A percentile compares a stretch with the other conserved stretches of the same genome.
These are phyloP conservation scores for Colletotrichum euphorbiae DNA, from an alignment of 2,329 filamentous ascomycete genomes.

Conservation along the genomic window DNA sequence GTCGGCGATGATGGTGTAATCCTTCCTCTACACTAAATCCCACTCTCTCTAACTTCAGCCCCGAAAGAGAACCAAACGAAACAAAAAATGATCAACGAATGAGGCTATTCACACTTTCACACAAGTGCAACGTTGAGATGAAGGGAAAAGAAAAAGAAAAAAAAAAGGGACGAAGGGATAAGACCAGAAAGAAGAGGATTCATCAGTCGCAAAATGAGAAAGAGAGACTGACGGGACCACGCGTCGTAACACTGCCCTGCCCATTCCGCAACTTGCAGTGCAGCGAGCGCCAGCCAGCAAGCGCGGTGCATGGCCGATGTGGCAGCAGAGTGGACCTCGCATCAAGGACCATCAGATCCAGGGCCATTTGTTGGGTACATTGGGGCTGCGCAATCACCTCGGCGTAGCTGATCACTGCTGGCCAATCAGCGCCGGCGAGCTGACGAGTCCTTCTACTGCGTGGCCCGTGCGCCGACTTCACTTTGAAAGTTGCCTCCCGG, in stretches of 20 bases:
- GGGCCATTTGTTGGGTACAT: background rate
- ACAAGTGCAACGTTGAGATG: background rate
- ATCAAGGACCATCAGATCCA: background rate
- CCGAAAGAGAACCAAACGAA: background rate
- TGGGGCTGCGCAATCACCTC: slow-evolving; percentile 34
- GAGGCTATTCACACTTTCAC: slow-evolving; percentile 14
- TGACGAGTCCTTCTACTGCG: slow-evolving; percentile 49
- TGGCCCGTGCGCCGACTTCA: slow-evolving; percentile 3
- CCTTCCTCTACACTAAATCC: background rate
- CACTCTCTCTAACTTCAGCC: background rate
- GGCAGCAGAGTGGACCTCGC: background rate
- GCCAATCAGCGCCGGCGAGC: slow-evolving; percentile 48
- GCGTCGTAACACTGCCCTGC: slow-evolving; percentile 8
- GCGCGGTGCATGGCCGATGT: too few species aligned
- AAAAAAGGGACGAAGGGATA: background rate
- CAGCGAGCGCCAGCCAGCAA: background rate
- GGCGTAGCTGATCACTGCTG: background rate
- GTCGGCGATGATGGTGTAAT: background rate
- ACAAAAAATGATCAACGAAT: background rate
- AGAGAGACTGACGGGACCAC: slow-evolving; percentile 12
- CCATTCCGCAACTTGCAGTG: background rate
- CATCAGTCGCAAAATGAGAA: background rate
- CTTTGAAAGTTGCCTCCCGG: background rate
- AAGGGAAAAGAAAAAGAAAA: background rate
- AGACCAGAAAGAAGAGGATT: background rate